A percentile compares a stretch with the other conserved stretches of the same genome.
phyloP scores from a whole-genome alignment of 2,329 filamentous ascomycete species.

The Xylaria sp. region DNA sequence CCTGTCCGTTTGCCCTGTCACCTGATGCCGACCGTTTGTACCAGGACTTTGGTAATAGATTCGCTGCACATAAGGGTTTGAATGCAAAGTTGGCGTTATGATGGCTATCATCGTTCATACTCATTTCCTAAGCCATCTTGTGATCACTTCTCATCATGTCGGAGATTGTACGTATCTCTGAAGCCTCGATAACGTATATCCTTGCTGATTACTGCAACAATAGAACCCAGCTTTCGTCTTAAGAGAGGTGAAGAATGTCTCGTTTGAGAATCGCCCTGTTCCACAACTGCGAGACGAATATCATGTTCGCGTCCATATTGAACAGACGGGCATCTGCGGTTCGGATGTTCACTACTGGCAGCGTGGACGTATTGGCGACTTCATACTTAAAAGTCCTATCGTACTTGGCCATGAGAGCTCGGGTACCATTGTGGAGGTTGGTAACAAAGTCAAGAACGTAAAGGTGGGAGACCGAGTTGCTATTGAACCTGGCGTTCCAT shows the following conservation, averaged over 20 bases:
- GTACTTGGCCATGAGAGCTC: constrained; percentile 60
- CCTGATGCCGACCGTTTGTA: not conserved
- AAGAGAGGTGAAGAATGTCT: constrained; percentile 55
- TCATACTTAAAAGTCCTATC: constrained; percentile 57
- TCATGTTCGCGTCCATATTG: constrained; percentile 57
- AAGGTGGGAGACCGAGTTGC: constrained; percentile 58
- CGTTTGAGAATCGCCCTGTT: constrained; percentile 56
- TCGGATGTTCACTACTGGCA: constrained; percentile 50
- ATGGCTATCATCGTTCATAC: not conserved
- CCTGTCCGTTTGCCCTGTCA: not conserved
- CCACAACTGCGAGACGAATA: constrained; percentile 50
- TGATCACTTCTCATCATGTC: not conserved
- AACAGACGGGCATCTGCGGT: constrained; percentile 61
- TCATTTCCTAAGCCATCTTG: not conserved
- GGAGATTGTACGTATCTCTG: constrained; percentile 10
- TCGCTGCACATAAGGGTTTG: constrained; percentile 14
- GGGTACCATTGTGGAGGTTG: constrained; percentile 54
- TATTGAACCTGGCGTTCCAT: constrained; percentile 60
- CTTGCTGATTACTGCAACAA: constrained; percentile 5
- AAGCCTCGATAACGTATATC: not conserved
- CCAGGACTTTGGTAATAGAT: not conserved
- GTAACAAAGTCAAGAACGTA: constrained; percentile 54
- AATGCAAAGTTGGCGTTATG: not conserved
- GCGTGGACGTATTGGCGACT: constrained; percentile 58
- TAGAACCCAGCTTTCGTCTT: constrained; percentile 61